Evolutionary conservation across 2,329 filamentous ascomycete species (phyloP), one percentile per base, ranked within the genome.

Genomic region (Pseudocercospora fijiensis): DNA sequence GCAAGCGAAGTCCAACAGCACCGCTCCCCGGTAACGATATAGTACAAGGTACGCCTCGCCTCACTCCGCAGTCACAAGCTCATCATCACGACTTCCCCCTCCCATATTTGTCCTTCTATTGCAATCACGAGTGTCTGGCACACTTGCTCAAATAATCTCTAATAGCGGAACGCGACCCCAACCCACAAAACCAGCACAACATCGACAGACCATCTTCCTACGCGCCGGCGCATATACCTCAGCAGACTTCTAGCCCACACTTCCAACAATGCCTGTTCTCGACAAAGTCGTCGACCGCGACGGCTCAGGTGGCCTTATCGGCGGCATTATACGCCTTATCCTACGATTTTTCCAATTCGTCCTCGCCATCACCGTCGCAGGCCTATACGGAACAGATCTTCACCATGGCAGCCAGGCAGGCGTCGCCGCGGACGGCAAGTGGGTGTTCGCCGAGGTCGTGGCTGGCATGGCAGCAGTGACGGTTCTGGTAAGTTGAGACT

Each of bases 281-380:
- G 71, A 74, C 66, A 64, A 58, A 45, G 53, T 74, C 33, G 64
- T 62, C 61, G 56, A 66, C 61, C 66, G 65, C 60, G 60, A 59
- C 59, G 61, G 61, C 45, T 69, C 70, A 24, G 74, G 73, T 59
- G 74, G 73, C 59, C 49, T 74, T 13, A 11, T 63, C 47, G 80
- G 80, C 55, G 75, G 82, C 67, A 69, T 88, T 70, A 72, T 82
- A 69, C 89, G 89, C 73, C 79, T 83, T 24, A 68, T 83, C 67
- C 78, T 92, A n/a, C 90, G 93, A 74, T 82, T 93, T 76, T 78
- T 88, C 65, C 90, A 94, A 73, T 88, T 96, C 73, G 83, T 90
- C 62, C 83, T 96, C 68, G 91, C 87, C 13, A 78, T 96, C 62
- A 85, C 89, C 1, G 89, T 95, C 60, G 88, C 89, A 68, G 92